Evolutionary conservation across 148 eudicot genomes (phyloP).

Genomic region (Nepenthes mirabilis): DNA sequence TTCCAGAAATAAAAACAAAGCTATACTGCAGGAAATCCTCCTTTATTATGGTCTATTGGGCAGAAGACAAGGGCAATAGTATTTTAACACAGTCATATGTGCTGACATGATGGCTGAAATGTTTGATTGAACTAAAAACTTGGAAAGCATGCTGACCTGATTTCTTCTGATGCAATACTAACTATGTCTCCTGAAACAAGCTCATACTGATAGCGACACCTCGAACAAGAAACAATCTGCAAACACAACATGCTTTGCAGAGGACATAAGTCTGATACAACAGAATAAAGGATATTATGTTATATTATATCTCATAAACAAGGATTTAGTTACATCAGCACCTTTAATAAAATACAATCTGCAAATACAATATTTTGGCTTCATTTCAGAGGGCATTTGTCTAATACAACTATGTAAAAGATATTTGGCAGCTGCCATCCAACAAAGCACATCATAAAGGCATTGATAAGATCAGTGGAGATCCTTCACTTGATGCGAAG

Average conservation of each 20-base stretch:
- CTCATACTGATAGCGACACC: slow-evolving; percentile 92
- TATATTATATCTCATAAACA: slow-evolving; percentile 50
- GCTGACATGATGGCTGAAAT: slow-evolving; percentile 47
- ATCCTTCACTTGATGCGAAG: no score
- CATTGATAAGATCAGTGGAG: neutral
- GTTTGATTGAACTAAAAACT: neutral
- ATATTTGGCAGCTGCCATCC: no score
- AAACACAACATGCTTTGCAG: neutral
- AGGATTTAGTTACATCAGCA: slow-evolving; percentile 93
- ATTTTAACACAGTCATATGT: neutral
- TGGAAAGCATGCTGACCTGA: slow-evolving; percentile 50
- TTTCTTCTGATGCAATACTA: slow-evolving; percentile 76
- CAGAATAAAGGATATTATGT: no score
- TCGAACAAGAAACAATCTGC: slow-evolving; percentile 82
- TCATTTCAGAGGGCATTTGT: neutral
- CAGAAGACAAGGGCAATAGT: no score
- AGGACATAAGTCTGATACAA: neutral
- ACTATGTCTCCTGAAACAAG: slow-evolving; percentile 73
- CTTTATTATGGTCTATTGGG: no score
- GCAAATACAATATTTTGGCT: slow-evolving; percentile 7
- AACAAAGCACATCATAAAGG: neutral
- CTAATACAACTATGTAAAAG: no score
- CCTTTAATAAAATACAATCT: slow-evolving; percentile 80
- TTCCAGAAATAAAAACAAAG: neutral
- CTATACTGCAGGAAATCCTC: neutral